Evolutionary conservation across 768 basidiomycete species (phyloP).

Genomic region (Lepiota venenata): DNA sequence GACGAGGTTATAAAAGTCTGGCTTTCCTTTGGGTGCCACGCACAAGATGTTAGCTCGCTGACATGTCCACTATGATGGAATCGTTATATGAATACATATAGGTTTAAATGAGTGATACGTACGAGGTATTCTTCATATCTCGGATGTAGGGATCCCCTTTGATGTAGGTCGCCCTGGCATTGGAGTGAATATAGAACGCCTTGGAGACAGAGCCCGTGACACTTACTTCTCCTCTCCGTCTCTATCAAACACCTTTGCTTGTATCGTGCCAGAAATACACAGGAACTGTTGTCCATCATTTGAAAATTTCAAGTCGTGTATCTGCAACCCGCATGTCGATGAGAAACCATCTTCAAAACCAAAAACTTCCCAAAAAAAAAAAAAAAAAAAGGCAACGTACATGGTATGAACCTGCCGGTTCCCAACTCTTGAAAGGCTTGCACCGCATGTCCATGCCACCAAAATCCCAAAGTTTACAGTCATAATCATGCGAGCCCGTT

Average conservation of each 20-base stretch:
- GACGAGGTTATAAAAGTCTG: slow-evolving; percentile 88
- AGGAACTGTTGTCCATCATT: slow-evolving; percentile 84
- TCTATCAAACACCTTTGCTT: slow-evolving; percentile 86
- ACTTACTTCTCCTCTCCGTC: slow-evolving; percentile 93
- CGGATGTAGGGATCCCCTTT: slow-evolving; percentile 99
- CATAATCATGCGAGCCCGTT: slow-evolving; percentile 95
- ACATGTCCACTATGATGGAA: slow-evolving; percentile 77
- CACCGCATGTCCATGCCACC: slow-evolving; percentile 91
- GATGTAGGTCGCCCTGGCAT: slow-evolving; percentile 69
- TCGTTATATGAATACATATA: slow-evolving; percentile 2
- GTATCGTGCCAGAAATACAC: slow-evolving; percentile 82
- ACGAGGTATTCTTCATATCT: slow-evolving; percentile 99
- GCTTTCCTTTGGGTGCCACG: slow-evolving; percentile 89
- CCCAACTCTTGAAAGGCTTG: slow-evolving; percentile 96
- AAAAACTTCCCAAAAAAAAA: slow-evolving; percentile 15
- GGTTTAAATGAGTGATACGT: slow-evolving; percentile 26
- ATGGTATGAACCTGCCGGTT: slow-evolving; percentile 91
- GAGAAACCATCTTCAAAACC: slow-evolving; percentile 6
- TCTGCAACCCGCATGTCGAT: slow-evolving; percentile 38
- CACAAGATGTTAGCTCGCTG: slow-evolving; percentile 82
- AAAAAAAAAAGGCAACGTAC: no score
- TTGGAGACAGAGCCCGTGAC: slow-evolving; percentile 8
- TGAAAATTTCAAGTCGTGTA: slow-evolving; percentile 89
- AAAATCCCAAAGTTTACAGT: slow-evolving; percentile 98
- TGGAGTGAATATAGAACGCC: slow-evolving; percentile 41